These are phyloP conservation scores for Mycena galopus DNA, from an alignment of 768 basidiomycete genomes.

Conservation along the genomic window DNA sequence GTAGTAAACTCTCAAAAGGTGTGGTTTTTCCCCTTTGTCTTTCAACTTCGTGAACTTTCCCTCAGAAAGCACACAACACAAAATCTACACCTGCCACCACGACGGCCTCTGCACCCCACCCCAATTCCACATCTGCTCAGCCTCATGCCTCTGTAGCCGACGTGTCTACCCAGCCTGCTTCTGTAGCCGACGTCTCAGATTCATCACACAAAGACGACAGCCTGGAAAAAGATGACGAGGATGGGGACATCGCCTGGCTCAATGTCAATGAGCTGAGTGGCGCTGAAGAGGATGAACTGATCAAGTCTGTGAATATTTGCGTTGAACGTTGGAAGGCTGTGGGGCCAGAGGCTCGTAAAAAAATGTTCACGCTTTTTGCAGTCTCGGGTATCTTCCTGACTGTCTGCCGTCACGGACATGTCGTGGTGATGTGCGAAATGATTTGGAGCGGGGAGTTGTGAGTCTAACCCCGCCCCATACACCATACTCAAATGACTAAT, in stretches of 20 bases:
- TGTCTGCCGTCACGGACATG: slow-evolving; percentile 7
- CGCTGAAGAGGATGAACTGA: slow-evolving; percentile 21
- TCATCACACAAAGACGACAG: too few relatives aligned
- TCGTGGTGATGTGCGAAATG: slow-evolving; percentile 45
- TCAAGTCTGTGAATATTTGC: slow-evolving; percentile 18
- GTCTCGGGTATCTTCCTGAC: slow-evolving; percentile 45
- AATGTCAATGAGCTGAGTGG: slow-evolving; percentile 36
- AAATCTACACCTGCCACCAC: too few relatives aligned
- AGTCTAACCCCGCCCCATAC: not conserved
- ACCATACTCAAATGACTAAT: not conserved
- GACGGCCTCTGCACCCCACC: too few relatives aligned
- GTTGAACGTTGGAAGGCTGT: slow-evolving; percentile 37
- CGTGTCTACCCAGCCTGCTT: too few relatives aligned
- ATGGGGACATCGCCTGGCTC: slow-evolving; percentile 34
- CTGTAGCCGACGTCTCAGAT: too few relatives aligned
- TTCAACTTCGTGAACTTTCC: too few relatives aligned
- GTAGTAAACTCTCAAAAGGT: too few relatives aligned
- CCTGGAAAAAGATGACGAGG: too few relatives aligned
- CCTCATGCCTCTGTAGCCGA: too few relatives aligned
- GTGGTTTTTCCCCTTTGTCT: too few relatives aligned
- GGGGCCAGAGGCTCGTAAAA: slow-evolving; percentile 35
- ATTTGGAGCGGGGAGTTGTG: slow-evolving; percentile 45
- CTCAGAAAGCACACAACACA: too few relatives aligned
- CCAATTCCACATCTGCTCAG: too few relatives aligned
- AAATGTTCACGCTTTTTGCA: slow-evolving; percentile 42